Evolutionary conservation across 352 stramenopile species (phyloP), one percentile per base, ranked within the genome.

Genomic region (Phytophthora pini): DNA sequence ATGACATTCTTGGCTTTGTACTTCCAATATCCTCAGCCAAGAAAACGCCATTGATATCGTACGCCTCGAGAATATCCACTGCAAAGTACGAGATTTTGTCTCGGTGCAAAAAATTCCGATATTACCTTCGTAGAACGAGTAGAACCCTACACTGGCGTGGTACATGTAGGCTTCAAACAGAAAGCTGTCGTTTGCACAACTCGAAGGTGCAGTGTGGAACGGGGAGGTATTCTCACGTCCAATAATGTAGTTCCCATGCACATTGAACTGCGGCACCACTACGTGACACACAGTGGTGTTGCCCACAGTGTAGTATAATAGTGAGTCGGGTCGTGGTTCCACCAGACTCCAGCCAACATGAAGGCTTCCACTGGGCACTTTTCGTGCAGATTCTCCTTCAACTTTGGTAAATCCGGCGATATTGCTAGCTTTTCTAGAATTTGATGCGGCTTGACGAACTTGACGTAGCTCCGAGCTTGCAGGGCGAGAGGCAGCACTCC

Each of bases 261-360:
- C 29, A 26, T 66, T 70, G 49, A 57, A 66, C 34, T 70, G 48
- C 36, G 62, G 62, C 12, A 56, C 8, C 2, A 70, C 55, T 1
- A 57, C 39, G 5, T 61, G 46, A 24, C 54, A 74, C 24, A 74
- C 13, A 11, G 20, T 44, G 17, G 24, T 36, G 29, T 56, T 34
- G 1, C 32, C 22, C 1, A 39, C n/a, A 8, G 26, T 39, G 43
- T 66, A 74, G 13, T 66, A 74, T 66, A 74, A 10, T 66, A 74
- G 34, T 70, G 59, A 26, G 48, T 65, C 2, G 54, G 26, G 4
- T 50, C 31, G 11, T 50, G 32, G 22, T 60, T 58, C 65, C 54
- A 65, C 50, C 61, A 74, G 5, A 66, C 36, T 17, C 50, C 46
- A 1, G 56, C 63, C 15, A 71, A 39, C 11, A 67, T 41, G 39